phyloP scores from a whole-genome alignment of 495 filamentous ascomycete genomes.

The Penicillium macrosclerotiorum region DNA sequence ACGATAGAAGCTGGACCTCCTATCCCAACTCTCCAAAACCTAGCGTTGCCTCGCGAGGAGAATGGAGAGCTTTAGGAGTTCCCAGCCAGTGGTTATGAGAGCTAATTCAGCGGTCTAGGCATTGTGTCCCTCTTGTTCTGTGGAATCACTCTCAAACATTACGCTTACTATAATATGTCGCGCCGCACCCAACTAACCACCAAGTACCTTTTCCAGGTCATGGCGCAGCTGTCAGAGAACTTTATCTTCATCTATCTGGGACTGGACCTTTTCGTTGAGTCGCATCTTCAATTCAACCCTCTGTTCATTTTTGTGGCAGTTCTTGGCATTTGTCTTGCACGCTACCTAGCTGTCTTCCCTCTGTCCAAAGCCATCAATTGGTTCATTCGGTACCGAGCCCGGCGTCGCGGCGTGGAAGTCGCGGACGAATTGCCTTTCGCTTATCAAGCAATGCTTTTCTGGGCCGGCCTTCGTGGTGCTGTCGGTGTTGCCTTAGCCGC shows the following conservation, averaged over 20 bases:
- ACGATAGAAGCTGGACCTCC: too few relatives aligned
- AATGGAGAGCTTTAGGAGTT: too few relatives aligned
- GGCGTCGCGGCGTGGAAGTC: constrained; percentile 71
- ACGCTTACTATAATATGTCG: constrained; percentile 99
- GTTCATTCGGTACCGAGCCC: constrained; percentile 87
- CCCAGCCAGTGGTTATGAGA: too few relatives aligned
- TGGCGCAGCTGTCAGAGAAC: constrained; percentile 94
- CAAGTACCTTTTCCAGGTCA: constrained; percentile 94
- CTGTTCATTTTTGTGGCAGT: constrained; percentile 93
- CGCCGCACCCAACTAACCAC: constrained; percentile 95
- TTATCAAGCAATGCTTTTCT: constrained; percentile 97
- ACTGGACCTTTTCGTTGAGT: constrained; percentile 88
- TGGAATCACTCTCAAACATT: constrained; percentile 97
- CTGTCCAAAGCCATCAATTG: constrained; percentile 88
- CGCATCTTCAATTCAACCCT: constrained; percentile 83
- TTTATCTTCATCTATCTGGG: constrained; percentile 99
- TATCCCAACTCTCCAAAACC: too few relatives aligned
- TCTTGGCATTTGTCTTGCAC: constrained; percentile 83
- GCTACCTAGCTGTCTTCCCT: constrained; percentile 93
- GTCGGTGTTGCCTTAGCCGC: constrained; percentile 97
- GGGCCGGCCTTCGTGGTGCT: constrained; percentile 93
- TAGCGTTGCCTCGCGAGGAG: too few relatives aligned
- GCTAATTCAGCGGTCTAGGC: constrained; percentile 50
- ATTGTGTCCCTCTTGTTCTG: constrained; percentile 97
- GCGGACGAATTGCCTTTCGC: constrained; percentile 87